A percentile compares a stretch with the other conserved stretches of the same genome.
phyloP scores from a whole-genome alignment of 176 grass and related monocot genomes.

The Hsuehochloa calcarea region DNA sequence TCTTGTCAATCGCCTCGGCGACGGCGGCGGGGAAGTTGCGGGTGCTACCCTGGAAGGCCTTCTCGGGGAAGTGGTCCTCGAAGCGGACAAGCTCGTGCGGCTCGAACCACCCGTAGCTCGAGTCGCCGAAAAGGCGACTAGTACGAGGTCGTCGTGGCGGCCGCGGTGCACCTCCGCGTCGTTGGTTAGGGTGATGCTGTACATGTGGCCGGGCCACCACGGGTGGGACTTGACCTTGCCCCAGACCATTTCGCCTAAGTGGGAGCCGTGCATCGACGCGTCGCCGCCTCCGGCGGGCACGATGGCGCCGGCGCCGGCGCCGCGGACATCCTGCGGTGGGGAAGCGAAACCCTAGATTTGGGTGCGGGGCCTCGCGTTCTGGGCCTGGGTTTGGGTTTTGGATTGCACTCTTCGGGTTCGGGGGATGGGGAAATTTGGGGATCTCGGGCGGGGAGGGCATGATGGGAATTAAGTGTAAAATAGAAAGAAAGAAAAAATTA shows the following conservation, averaged over 20 bases:
- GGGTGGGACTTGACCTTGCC: slow-evolving; percentile 99
- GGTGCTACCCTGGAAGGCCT: slow-evolving; percentile 47
- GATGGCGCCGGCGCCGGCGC: slow-evolving; percentile 12
- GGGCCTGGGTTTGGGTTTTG: slow-evolving; percentile 28
- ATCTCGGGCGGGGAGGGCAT: neutral
- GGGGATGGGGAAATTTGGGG: neutral
- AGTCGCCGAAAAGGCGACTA: slow-evolving; percentile 97
- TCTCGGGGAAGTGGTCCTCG: slow-evolving; percentile 55
- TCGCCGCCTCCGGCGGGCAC: slow-evolving; percentile 2
- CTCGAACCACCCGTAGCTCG: slow-evolving; percentile 96
- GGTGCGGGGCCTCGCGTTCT: neutral
- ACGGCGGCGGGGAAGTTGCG: slow-evolving; percentile 65
- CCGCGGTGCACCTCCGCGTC: slow-evolving; percentile 46
- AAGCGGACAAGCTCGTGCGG: slow-evolving; percentile 76
- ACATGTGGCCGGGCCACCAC: slow-evolving; percentile 95
- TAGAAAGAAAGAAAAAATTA: too few species aligned
- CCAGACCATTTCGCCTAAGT: slow-evolving; percentile 90
- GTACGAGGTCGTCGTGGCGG: slow-evolving; percentile 53
- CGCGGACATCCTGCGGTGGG: slow-evolving; percentile 40
- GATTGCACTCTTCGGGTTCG: slow-evolving; percentile 17
- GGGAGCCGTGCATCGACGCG: slow-evolving; percentile 10
- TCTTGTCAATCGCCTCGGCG: slow-evolving; percentile 80
- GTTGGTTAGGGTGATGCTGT: slow-evolving; percentile 60
- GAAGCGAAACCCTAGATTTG: slow-evolving; percentile 48
- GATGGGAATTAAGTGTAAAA: neutral